Percentiles rank a stretch among this genome's conserved stretches.
Evolutionary conservation across 257 asterid species (phyloP).

Genomic region (Leonotis leonurus): DNA sequence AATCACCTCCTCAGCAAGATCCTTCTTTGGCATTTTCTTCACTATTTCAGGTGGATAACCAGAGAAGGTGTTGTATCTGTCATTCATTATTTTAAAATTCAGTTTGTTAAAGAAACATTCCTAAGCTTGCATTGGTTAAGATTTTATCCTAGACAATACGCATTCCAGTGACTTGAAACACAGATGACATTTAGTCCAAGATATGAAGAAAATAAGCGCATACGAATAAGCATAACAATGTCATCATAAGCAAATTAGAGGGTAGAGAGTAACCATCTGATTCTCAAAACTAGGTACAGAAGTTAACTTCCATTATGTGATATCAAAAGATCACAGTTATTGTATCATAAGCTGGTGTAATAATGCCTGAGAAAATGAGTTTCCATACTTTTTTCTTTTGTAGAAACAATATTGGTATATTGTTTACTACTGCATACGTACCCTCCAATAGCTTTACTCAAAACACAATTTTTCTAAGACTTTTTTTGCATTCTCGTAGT

Average conservation of each 20-base stretch:
- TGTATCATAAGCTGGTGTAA: neutral
- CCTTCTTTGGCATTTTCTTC: constrained; percentile 98
- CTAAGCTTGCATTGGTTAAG: neutral
- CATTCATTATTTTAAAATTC: constrained; percentile 12
- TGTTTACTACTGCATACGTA: neutral
- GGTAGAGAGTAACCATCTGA: neutral
- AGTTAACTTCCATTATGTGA: constrained; percentile 2
- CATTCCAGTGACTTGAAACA: neutral
- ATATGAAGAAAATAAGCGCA: neutral
- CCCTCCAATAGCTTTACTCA: neutral
- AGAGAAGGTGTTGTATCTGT: constrained; percentile 87
- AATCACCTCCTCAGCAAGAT: constrained; percentile 94
- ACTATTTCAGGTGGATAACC: constrained; percentile 97
- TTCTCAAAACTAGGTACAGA: neutral
- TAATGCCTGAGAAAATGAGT: neutral
- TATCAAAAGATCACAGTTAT: neutral
- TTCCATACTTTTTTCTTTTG: constrained; percentile 1
- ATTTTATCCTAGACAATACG: constrained; percentile 2
- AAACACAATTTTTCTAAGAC: neutral
- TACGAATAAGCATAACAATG: neutral
- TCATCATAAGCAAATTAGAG: neutral
- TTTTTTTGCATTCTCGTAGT: constrained; percentile 3
- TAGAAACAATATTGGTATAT: neutral
- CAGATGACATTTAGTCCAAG: neutral
- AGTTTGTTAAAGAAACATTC: constrained; percentile 12